Evolutionary conservation across 1,284 basidiomycete genomes (phyloP).

Genomic region (Moniliella sp.): DNA sequence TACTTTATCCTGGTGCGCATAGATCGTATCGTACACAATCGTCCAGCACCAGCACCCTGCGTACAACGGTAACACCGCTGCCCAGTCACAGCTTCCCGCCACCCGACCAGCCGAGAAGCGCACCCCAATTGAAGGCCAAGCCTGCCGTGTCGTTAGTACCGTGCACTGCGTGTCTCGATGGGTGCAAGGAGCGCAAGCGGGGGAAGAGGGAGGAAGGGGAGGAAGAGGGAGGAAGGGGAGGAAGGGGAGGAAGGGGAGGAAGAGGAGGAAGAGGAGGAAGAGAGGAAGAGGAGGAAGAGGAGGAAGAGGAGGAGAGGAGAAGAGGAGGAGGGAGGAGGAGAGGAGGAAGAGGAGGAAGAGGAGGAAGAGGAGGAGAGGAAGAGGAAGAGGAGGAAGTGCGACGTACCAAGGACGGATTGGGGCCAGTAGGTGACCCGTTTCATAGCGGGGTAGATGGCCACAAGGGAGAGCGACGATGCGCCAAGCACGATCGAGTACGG

Average conservation of each 20-base stretch:
- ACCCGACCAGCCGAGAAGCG: conserved; percentile 88
- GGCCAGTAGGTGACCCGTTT: conserved; percentile 93
- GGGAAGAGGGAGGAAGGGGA: no score
- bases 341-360: not conserved
- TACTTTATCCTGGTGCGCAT: conserved; percentile 90
- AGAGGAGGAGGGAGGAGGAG: no score
- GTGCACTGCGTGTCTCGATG: no score
- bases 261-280: no score
- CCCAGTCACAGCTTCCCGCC: conserved; percentile 59
- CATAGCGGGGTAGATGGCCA: conserved; percentile 83
- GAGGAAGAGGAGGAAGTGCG: conserved; percentile 35
- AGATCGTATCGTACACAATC: conserved; percentile 88
- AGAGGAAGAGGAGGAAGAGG: no score
- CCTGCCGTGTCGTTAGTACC: no score
- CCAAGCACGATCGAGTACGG: conserved; percentile 83
- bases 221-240: no score
- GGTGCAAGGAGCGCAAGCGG: no score
- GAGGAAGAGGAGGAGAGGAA: not conserved
- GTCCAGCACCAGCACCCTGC: conserved; percentile 77
- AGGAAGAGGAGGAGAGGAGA: no score
- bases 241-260: no score
- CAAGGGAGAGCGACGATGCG: conserved; percentile 65
- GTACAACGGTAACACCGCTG: conserved; percentile 54
- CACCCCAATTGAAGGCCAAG: conserved; percentile 90
- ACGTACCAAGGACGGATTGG: conserved; percentile 47